Evolutionary conservation across 1,284 basidiomycete genomes (phyloP), one percentile per base, ranked within the genome.

Genomic region (Puccinia polysora): DNA sequence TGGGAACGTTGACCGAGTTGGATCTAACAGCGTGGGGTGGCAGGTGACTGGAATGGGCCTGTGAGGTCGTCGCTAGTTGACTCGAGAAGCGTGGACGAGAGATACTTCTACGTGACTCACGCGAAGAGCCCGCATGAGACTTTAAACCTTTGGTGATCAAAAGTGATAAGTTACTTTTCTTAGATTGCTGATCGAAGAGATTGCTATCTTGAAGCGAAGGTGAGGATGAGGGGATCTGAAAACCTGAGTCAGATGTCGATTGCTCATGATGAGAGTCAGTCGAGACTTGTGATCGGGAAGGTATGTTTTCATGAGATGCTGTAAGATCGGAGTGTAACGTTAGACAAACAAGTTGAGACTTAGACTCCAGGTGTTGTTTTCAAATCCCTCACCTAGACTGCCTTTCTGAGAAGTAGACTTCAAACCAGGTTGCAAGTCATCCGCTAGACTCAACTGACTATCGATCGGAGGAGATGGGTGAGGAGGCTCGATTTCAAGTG

Each of bases 11-110:
- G 30, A 43, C 32, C 38, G 59, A 62, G 67, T 50, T 50, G 20
- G 56, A 58, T 12, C 59, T 18, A 56, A 15, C n/a, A 15, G 25
- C 34, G 3, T 45, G 40, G 23, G 69, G 43, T 8, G n/a, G 20
- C 2, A 34, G 7, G 15, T 43, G 69, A 15, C 4, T 28, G 15
- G 53, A 23, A 45, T 71, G 59, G 18, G 36, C 47, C 47, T 71
- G 69, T 45, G 63, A 65, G 6, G 49, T 32, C 20, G 49, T 65
- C 47, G n/a, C n/a, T n/a, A 55, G 36, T 6, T 55, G 63, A 30
- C 40, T 65, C 15, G 50, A 36, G 34, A 65, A 49, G 40, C 56
- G 49, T 7, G 65, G 4, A 18, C 50, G 59, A 15, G 38, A 52
- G 14, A 47, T 20, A 18, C 59, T 62, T 18, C 32, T 38, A n/a